Evolutionary conservation across 768 basidiomycete genomes (phyloP).

Genomic region (Lactarius trivialis): DNA sequence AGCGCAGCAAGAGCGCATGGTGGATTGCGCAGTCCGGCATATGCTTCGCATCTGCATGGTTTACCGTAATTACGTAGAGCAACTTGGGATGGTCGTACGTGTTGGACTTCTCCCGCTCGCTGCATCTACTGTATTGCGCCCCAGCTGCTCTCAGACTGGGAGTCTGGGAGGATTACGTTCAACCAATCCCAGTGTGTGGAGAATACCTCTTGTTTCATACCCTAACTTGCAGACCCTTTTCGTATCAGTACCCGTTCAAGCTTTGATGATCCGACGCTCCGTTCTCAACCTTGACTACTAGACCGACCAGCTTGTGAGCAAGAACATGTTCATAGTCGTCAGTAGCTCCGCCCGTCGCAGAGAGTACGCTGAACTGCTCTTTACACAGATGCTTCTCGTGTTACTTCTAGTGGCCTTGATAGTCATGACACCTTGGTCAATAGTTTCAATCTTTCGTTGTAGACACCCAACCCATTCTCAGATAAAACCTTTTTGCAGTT

Average conservation of each 20-base stretch:
- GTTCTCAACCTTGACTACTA: background rate
- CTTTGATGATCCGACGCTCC: slow-evolving; percentile 5
- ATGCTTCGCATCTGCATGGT: background rate
- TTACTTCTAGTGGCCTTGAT: slow-evolving; percentile 1
- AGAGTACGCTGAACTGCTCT: background rate
- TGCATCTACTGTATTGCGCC: too few species aligned
- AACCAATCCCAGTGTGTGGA: background rate
- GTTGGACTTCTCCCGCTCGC: background rate
- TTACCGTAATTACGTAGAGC: background rate
- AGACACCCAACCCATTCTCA: background rate
- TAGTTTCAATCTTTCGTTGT: background rate
- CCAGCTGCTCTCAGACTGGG: background rate
- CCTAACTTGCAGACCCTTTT: background rate
- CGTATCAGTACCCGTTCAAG: slow-evolving; percentile 3
- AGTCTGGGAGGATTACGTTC: background rate
- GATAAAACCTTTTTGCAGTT: background rate
- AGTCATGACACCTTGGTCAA: background rate
- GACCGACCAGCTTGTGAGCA: background rate
- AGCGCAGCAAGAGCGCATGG: background rate
- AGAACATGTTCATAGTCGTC: slow-evolving; percentile 4
- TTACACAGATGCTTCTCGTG: background rate
- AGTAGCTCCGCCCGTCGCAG: background rate
- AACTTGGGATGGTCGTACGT: background rate
- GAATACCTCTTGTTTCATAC: background rate
- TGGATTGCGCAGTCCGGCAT: slow-evolving; percentile 5